These are phyloP conservation scores for Trifolium repens DNA, from an alignment of 306 rosid genomes.

Conservation along the genomic window DNA sequence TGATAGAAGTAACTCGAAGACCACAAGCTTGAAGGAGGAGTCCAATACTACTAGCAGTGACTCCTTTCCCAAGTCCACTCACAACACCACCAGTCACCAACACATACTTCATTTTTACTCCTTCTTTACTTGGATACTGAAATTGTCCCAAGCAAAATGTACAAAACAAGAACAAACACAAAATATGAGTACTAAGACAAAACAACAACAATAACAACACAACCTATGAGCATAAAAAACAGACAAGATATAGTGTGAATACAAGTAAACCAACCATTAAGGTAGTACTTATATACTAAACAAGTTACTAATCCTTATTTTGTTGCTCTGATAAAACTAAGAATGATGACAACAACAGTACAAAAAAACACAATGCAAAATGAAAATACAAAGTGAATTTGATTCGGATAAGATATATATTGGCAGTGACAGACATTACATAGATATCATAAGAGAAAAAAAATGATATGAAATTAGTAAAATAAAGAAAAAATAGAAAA, in stretches of 20 bases:
- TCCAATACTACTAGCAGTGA: conserved; percentile 88
- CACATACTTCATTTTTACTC: conserved; percentile 69
- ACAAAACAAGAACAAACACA: conserved; percentile 45
- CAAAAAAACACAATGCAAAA: conserved; percentile 46
- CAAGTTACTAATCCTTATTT: conserved; percentile 9
- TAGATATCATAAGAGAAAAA: conserved; percentile 49
- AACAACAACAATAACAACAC: conserved; percentile 28
- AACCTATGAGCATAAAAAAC: conserved; percentile 33
- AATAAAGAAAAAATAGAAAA: conserved; percentile 41
- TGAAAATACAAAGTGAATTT: conserved; percentile 26
- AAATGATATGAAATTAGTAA: not conserved
- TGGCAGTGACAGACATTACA: conserved; percentile 46
- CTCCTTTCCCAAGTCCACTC: conserved; percentile 95
- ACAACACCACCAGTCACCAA: conserved; percentile 97
- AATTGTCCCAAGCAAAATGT: conserved; percentile 54
- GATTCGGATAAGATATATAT: conserved; percentile 50
- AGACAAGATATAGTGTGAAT: conserved; percentile 24
- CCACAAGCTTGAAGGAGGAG: conserved; percentile 82
- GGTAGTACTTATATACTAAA: conserved; percentile 27
- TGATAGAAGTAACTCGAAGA: conserved; percentile 83
- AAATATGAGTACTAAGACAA: conserved; percentile 35
- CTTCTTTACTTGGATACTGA: conserved; percentile 10
- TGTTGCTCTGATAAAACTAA: conserved; percentile 57
- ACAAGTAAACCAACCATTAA: conserved; percentile 12
- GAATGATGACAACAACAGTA: conserved; percentile 53